These are phyloP conservation scores for Neonectria faginata DNA, from an alignment of 2,329 filamentous ascomycete genomes.

Conservation along the genomic window DNA sequence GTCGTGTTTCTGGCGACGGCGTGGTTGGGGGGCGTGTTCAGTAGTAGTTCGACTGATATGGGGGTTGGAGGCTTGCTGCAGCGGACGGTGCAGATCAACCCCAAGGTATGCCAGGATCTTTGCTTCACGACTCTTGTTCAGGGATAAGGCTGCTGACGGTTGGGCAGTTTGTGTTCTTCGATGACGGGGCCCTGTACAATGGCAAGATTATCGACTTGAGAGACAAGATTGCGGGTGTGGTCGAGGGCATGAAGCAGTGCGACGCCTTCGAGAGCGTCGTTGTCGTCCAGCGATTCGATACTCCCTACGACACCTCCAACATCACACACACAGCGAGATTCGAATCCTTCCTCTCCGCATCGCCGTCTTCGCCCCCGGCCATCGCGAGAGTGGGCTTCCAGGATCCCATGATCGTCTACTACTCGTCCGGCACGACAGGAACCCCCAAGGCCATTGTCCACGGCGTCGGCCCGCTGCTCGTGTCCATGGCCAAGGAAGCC, in stretches of 20 bases:
- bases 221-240: constrained; percentile 78
- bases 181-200: constrained; percentile 84
- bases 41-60: constrained; percentile 84
- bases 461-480: constrained; percentile 72
- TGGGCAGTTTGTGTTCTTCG: constrained; percentile 78
- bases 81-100: constrained; percentile 78
- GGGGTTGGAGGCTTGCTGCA: constrained; percentile 82
- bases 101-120: constrained; percentile 61
- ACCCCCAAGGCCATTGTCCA: constrained; percentile 90
- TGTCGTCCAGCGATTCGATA: constrained; percentile 73
- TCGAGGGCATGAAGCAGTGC: constrained; percentile 71
- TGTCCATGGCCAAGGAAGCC: constrained; percentile 70
- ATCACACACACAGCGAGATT: constrained; percentile 63
- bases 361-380: constrained; percentile 51
- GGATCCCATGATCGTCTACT: constrained; percentile 82
- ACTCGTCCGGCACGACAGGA: constrained; percentile 85
- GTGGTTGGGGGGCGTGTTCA: constrained; percentile 80
- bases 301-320: constrained; percentile 67
- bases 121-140: not conserved
- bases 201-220: constrained; percentile 79
- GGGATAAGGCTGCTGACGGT: constrained; percentile 5
- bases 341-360: constrained; percentile 57
- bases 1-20: constrained; percentile 76
- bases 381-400: constrained; percentile 75
- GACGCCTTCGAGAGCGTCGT: constrained; percentile 72